A percentile compares a stretch with the other conserved stretches of the same genome.
Evolutionary conservation across 225 moss, liverwort and hornwort genomes (phyloP).

Genomic region (Thuidium tamariscinum): DNA sequence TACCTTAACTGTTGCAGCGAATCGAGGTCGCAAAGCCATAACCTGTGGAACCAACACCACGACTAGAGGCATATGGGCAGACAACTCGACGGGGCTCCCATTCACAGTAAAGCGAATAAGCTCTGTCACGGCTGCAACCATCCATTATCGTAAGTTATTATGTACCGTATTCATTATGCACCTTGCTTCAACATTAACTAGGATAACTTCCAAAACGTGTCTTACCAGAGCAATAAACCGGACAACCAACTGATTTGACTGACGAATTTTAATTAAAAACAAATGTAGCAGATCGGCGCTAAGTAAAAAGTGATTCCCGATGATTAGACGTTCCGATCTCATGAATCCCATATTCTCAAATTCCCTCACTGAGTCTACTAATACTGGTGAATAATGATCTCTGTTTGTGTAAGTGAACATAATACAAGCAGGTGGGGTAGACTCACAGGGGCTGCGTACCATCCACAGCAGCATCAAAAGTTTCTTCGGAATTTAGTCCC

Average conservation of each 20-base stretch:
- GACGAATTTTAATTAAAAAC: background rate
- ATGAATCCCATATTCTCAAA: background rate
- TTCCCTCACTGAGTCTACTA: background rate
- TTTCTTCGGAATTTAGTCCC: conserved; percentile 73
- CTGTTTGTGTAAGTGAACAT: background rate
- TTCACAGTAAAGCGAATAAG: conserved; percentile 86
- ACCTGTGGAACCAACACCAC: conserved; percentile 89
- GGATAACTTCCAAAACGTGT: background rate
- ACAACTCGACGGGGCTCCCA: conserved; percentile 76
- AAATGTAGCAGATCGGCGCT: background rate
- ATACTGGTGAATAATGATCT: background rate
- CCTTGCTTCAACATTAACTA: background rate
- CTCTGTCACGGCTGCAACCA: conserved; percentile 68
- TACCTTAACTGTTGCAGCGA: conserved; percentile 86
- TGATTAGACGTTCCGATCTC: background rate
- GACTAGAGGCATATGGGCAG: conserved; percentile 80
- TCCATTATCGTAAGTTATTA: background rate
- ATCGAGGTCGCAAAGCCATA: conserved; percentile 81
- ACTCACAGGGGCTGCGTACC: conserved; percentile 99
- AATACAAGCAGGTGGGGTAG: conserved; percentile 64
- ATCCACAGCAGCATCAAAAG: conserved; percentile 99
- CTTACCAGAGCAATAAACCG: background rate
- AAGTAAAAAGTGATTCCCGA: background rate
- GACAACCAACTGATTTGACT: background rate
- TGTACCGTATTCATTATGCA: background rate